Conservation (phyloP, 805 yeast genomes). For the Kodamaea fukazawae region DNA sequence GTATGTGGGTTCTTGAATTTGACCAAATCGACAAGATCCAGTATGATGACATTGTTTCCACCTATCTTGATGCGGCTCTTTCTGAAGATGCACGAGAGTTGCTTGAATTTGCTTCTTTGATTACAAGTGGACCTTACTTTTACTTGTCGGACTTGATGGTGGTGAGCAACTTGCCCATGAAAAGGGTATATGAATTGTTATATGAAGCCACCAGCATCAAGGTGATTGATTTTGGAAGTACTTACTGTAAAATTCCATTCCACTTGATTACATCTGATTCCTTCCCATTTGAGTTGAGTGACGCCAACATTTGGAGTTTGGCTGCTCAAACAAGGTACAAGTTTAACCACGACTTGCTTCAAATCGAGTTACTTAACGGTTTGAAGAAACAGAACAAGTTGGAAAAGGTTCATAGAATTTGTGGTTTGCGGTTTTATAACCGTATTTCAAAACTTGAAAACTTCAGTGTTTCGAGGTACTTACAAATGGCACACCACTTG, state of each 20-base stretch:
- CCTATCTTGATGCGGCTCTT: conserved; percentile 4
- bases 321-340: conserved; percentile 34
- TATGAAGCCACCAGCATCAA: conserved; percentile 30
- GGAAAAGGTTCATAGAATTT: conserved; percentile 31
- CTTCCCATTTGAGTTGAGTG: conserved; percentile 28
- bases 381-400: conserved; percentile 25
- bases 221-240: conserved; percentile 37
- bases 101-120: conserved; percentile 43
- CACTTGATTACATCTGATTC: conserved; percentile 28
- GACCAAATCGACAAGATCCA: too few species aligned
- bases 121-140: conserved; percentile 35
- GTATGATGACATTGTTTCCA: conserved; percentile 9
- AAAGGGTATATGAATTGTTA: conserved; percentile 30
- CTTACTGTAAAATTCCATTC: conserved; percentile 49
- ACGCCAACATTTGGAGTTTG: conserved; percentile 31
- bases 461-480: conserved; percentile 22
- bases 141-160: conserved; percentile 35
- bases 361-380: conserved; percentile 27
- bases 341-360: conserved; percentile 43
- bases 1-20: not conserved
- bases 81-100: conserved; percentile 15
- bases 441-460: conserved; percentile 15
- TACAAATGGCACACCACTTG: conserved; percentile 41
- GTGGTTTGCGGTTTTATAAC: conserved; percentile 43
- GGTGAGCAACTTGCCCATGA: conserved; percentile 34